Percentiles rank a stretch among this genome's conserved stretches.
Conservation (phyloP, 352 stramenopile species). For the Phytophthora palmivora region DNA sequence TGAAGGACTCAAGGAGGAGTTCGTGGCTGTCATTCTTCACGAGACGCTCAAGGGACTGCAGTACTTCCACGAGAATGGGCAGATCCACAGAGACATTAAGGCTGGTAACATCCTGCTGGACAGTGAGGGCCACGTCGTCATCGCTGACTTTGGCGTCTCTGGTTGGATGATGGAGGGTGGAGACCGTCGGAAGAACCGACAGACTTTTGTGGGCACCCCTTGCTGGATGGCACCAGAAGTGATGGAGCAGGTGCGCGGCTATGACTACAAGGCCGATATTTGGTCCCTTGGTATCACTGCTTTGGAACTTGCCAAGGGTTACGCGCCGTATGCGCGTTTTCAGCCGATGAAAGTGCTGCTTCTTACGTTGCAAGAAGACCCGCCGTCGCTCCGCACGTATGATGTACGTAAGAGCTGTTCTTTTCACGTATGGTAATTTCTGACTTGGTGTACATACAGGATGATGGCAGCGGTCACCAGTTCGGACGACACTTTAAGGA, state of each 20-base stretch:
- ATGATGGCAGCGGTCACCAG: slow-evolving; percentile 84
- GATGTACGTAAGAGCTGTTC: slow-evolving; percentile 55
- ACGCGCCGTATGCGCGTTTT: slow-evolving; percentile 98
- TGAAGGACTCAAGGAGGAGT: slow-evolving; percentile 94
- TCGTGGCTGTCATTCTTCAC: slow-evolving; percentile 97
- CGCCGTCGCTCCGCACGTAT: slow-evolving; percentile 91
- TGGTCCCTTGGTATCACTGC: slow-evolving; percentile 99
- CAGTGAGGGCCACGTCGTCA: slow-evolving; percentile 94
- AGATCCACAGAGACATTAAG: slow-evolving; percentile 99
- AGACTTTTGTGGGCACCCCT: slow-evolving; percentile 99
- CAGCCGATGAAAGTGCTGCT: slow-evolving; percentile 99
- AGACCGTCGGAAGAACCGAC: slow-evolving; percentile 92
- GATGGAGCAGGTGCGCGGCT: slow-evolving; percentile 92
- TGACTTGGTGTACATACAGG: slow-evolving; percentile 40
- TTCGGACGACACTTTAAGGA: slow-evolving; percentile 90
- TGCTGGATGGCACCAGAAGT: slow-evolving; percentile 97
- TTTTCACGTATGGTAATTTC: slow-evolving; percentile 11
- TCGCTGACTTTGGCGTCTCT: slow-evolving; percentile 99
- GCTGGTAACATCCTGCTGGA: slow-evolving; percentile 97
- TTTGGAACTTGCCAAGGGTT: slow-evolving; percentile 98
- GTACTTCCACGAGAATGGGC: slow-evolving; percentile 99
- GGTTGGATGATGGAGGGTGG: slow-evolving; percentile 98
- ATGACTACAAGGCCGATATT: slow-evolving; percentile 98
- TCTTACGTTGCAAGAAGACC: slow-evolving; percentile 97
- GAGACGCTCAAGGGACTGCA: slow-evolving; percentile 97